A percentile compares a stretch with the other conserved stretches of the same genome.
These are phyloP conservation scores for Chaetoceros tenuissimus DNA, from an alignment of 108 stramenopile species.

Conservation along the genomic window DNA sequence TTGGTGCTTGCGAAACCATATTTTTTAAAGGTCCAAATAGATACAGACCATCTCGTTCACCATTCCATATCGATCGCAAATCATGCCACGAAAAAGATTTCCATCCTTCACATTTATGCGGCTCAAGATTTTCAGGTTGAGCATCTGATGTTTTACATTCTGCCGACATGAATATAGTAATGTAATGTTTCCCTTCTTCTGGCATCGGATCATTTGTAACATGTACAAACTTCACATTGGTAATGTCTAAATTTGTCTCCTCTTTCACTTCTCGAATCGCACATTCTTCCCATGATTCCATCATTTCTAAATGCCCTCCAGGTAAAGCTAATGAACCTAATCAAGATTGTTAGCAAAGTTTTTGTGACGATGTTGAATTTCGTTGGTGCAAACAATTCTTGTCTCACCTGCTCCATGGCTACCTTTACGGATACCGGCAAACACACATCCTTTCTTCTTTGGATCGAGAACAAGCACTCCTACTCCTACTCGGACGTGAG, in stretches of 20 bases:
- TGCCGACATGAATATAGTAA: constrained; percentile 81
- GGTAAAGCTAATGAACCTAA: constrained; percentile 49
- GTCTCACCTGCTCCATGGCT: constrained; percentile 60
- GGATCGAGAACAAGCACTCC: constrained; percentile 68
- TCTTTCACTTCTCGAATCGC: constrained; percentile 78
- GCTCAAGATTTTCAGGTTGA: constrained; percentile 65
- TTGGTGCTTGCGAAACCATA: constrained; percentile 47
- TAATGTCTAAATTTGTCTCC: constrained; percentile 61
- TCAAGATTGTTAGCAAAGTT: background rate
- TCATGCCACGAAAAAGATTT: constrained; percentile 69
- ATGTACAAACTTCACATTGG: constrained; percentile 43
- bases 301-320: constrained; percentile 85
- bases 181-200: constrained; percentile 64
- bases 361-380: background rate
- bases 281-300: constrained; percentile 79
- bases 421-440: constrained; percentile 72
- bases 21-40: constrained; percentile 70
- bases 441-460: constrained; percentile 28
- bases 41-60: constrained; percentile 1
- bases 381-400: background rate
- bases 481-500: constrained; percentile 71
- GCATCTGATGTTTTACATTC: constrained; percentile 16
- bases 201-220: constrained; percentile 84
- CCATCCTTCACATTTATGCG: constrained; percentile 85
- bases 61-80: constrained; percentile 13